Base-by-base conservation (phyloP, 192 early-diverging fungal species). In the Rhizophagus sp. region DNA sequence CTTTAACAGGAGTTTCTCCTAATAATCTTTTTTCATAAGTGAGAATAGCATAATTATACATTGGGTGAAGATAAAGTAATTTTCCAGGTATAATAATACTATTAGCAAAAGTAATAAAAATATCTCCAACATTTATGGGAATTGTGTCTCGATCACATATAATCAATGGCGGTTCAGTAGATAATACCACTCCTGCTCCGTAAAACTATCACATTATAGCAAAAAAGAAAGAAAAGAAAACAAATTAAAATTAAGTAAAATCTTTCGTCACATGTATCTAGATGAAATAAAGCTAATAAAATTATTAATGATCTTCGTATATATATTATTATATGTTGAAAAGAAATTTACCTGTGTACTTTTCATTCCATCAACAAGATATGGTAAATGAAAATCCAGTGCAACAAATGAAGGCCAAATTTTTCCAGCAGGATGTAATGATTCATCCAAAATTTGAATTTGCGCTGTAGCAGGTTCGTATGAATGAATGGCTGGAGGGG, bases 51-150 rank as follows among this genome's bases (percentile, higher is more conserved):
- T 94, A 94, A 87, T 96, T 97, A 80, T 96, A 93, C 1, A 92
- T 91, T 1, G 96, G 97, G 74, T 99, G 97, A 61, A 95, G 68
- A 78, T 94, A 96, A 8, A 92, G 79, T 62, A 97, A 84, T 76
- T 90, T 91, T 24, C 90, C 97, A 0, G 96, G 96, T 76, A 99
- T 92, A 62, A 94, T 92, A n/a, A 96, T 90, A 41, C 92, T 92
- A 80, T 96, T 94, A 62, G 93, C 95, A 83, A 99, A 92, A 0
- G 94, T 95, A 47, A 99, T 85, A 57, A 88, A 87, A 36, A 97
- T 87, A 72, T 96, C 94, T 39, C 95, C 94, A 66, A 95, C 83
- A 39, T 86, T 88, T 80, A 94, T 90, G 1, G 93, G 93, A 12
- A 99, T 91, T 24, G 94, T 93, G 73, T 93, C 91, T 24, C 96